phyloP scores from a whole-genome alignment of 2,329 filamentous ascomycete genomes.

The Myriosclerotinia scirpicola region DNA sequence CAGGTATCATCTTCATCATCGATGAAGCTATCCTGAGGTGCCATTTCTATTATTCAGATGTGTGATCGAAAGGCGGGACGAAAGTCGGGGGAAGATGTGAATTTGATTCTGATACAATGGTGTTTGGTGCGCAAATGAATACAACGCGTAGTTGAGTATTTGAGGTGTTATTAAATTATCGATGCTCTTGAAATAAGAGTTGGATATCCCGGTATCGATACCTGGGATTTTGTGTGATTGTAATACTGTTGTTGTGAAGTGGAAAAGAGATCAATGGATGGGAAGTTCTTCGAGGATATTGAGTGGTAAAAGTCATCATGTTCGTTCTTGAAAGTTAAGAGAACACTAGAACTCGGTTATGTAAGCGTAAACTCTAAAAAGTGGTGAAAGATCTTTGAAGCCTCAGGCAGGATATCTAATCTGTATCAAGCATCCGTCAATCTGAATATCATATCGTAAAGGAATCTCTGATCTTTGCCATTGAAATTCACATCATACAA shows the following conservation, averaged over 20 bases:
- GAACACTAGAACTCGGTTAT: constrained; percentile 18
- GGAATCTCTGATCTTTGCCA: constrained; percentile 28
- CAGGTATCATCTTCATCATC: constrained; percentile 71
- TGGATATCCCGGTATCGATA: constrained; percentile 11
- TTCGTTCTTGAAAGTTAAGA: constrained; percentile 3
- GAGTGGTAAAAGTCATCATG: constrained; percentile 22
- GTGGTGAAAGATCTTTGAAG: not conserved
- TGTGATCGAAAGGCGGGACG: not conserved
- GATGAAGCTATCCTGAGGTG: constrained; percentile 67
- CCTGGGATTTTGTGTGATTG: constrained; percentile 16
- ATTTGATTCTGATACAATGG: constrained; percentile 3
- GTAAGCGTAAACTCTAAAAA: not conserved
- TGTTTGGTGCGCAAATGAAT: constrained; percentile 19
- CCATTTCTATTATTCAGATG: constrained; percentile 50
- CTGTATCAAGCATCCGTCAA: not conserved
- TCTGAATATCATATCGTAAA: constrained; percentile 22
- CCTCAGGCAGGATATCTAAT: not conserved
- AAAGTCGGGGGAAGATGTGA: constrained; percentile 14
- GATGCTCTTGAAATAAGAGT: constrained; percentile 14
- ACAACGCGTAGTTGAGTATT: constrained; percentile 16
- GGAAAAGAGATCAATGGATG: constrained; percentile 12
- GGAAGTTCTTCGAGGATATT: constrained; percentile 20
- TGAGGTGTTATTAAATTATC: constrained; percentile 7
- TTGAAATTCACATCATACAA: constrained; percentile 41
- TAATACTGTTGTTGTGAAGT: constrained; percentile 17